Percentiles rank a stretch among this genome's conserved stretches.
These are phyloP conservation scores for Phytopythium mirpurense DNA, from an alignment of 352 stramenopile species.

Conservation along the genomic window DNA sequence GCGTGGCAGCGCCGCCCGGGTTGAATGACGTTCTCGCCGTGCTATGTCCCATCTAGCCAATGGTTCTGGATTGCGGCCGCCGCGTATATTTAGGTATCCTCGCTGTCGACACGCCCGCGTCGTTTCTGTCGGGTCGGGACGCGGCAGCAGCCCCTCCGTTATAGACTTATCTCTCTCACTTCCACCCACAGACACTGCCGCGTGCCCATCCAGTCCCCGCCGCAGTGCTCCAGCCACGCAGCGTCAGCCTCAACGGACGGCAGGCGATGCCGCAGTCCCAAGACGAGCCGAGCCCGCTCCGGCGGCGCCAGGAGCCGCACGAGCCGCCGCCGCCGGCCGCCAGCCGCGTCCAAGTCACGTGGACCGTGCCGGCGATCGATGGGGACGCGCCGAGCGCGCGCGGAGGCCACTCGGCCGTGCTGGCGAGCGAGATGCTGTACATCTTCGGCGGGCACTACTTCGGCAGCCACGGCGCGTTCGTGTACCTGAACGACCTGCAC, in stretches of 20 bases:
- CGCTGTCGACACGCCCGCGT: neutral
- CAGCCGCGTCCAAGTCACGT: constrained; percentile 47
- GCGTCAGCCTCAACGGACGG: no score
- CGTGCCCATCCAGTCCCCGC: no score
- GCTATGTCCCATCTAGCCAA: no score
- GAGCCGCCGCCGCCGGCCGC: constrained; percentile 17
- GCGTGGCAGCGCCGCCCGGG: no score
- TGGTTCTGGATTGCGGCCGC: no score
- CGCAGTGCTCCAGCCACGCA: no score
- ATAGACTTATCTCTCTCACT: no score
- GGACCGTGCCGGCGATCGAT: constrained; percentile 50
- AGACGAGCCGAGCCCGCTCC: constrained; percentile 5
- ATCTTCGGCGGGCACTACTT: constrained; percentile 90
- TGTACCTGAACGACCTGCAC: constrained; percentile 90
- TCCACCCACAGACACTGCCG: no score
- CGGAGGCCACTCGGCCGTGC: constrained; percentile 61
- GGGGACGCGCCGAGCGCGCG: constrained; percentile 49
- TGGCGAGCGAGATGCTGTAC: constrained; percentile 78
- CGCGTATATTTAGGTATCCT: no score
- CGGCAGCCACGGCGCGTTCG: constrained; percentile 73
- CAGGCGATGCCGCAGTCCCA: neutral
- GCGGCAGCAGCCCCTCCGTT: neutral
- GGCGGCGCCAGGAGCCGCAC: constrained; percentile 2
- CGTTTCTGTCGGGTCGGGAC: neutral
- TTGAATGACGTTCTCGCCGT: no score